Percentiles rank a stretch among this genome's conserved stretches.
Conservation (phyloP, 2,329 filamentous ascomycete genomes). For the Paecilomyces variotii region DNA sequence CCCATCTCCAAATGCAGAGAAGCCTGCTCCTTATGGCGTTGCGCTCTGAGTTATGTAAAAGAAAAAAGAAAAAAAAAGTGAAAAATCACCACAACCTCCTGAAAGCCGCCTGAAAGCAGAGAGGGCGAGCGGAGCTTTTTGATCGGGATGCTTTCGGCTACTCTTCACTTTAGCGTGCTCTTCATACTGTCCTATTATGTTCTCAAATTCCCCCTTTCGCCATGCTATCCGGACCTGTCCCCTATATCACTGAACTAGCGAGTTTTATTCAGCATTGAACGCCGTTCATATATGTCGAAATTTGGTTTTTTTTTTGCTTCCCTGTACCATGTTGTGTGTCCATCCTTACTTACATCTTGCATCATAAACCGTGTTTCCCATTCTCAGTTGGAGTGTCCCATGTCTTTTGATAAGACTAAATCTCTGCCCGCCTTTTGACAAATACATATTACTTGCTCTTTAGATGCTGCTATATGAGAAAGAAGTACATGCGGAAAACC, state of each 20-base stretch:
- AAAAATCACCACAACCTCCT: conserved; percentile 1
- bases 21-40: conserved; percentile 26
- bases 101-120: not conserved
- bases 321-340: not conserved
- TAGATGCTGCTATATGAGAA: not conserved
- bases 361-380: not conserved
- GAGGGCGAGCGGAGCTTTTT: not conserved
- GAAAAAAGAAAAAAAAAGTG: conserved; percentile 3
- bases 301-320: not conserved
- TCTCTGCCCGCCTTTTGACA: not conserved
- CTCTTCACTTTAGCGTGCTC: not conserved
- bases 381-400: not conserved
- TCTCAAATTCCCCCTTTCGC: not conserved
- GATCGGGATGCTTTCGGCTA: not conserved
- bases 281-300: not conserved
- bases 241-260: not conserved
- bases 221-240: not conserved
- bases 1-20: conserved; percentile 23
- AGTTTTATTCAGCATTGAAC: not conserved
- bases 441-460: not conserved
- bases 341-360: not conserved
- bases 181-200: not conserved
- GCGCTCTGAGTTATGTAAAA: conserved; percentile 15
- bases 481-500: not conserved
- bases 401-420: not conserved